Base-by-base conservation (phyloP, 1,284 basidiomycete genomes). In the Singerocomus rubriflavus region DNA sequence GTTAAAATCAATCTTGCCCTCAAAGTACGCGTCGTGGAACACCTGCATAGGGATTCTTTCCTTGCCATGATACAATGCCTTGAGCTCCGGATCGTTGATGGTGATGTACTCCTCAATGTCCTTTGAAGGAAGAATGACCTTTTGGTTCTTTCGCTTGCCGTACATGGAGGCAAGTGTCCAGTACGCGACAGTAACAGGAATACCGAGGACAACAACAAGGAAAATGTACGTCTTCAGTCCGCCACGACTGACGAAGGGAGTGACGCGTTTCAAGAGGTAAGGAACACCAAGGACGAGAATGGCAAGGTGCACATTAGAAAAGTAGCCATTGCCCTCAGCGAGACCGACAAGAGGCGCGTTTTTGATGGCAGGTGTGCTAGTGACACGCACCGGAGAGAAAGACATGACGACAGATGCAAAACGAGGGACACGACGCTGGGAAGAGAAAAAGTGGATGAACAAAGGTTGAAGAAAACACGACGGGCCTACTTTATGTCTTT, bases 11-110 rank as follows among this genome's bases (percentile, higher is more conserved):
- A 96, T 85, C 76, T 98, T 98, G 57, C 88, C 88, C 54, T 96
- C 94, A 72, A 99, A 98, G 76, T 91, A 99, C 56, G 93, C 91
- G 75, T 99, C 97, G 70, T 99, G 89, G 79, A 98, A 97, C 58
- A 91, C 74, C 74, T 99, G 94, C 87, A 98, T 97, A 44, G 95
- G 95, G 57, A 99, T 98, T 74, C 98, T 98, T 69, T 88, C 85
- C 69, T 82, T 84, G 59, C 82, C 83, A 45, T 83, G 73, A 76
- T 94, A 98, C 61, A 85, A 79, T 27, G 78, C 76, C 73, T 84
- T 88, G 64, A 99, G 78, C 55, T 84, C 85, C 1, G 75, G 70
- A 74, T 98, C 93, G 60, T 92, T 87, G 74, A 98, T 88, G 48
- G 85, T 88, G 66, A 99, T 88, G 71, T 99, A 99, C 62, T 89